These are phyloP conservation scores for Pseudodiploospora longispora DNA, from an alignment of 2,329 filamentous ascomycete species.

Conservation along the genomic window DNA sequence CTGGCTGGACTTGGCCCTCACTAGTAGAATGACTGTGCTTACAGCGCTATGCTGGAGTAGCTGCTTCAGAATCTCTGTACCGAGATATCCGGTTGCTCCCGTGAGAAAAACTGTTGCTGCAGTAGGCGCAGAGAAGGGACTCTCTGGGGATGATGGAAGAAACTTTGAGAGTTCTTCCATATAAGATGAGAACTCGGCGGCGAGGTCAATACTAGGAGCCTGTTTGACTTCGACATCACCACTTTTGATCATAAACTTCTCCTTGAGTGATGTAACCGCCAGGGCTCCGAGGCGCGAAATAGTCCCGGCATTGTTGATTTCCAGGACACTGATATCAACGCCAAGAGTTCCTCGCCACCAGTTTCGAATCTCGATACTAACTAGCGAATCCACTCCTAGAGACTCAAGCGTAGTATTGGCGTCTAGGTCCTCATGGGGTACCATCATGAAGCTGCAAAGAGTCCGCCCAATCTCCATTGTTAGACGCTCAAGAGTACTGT, in stretches of 20 bases:
- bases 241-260: background rate
- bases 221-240: background rate
- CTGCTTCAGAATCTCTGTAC: constrained; percentile 7
- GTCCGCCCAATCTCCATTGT: constrained; percentile 3
- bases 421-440: constrained; percentile 3
- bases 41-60: constrained; percentile 2
- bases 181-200: too few species aligned
- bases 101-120: constrained; percentile 10
- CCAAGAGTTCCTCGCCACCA: constrained; percentile 6
- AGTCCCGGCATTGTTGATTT: constrained; percentile 3
- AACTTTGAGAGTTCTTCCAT: too few species aligned
- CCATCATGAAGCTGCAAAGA: constrained; percentile 1
- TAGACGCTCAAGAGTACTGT: background rate
- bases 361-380: constrained; percentile 10
- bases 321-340: constrained; percentile 2
- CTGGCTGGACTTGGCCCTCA: constrained; percentile 1
- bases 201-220: too few species aligned
- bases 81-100: constrained; percentile 12
- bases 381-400: constrained; percentile 9
- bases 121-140: too few species aligned
- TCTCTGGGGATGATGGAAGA: too few species aligned
- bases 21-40: constrained; percentile 1
- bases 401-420: constrained; percentile 2
- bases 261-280: background rate
- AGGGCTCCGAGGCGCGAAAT: background rate